Evolutionary conservation across 495 filamentous ascomycete genomes (phyloP).

Genomic region (Cryomyces minteri): DNA sequence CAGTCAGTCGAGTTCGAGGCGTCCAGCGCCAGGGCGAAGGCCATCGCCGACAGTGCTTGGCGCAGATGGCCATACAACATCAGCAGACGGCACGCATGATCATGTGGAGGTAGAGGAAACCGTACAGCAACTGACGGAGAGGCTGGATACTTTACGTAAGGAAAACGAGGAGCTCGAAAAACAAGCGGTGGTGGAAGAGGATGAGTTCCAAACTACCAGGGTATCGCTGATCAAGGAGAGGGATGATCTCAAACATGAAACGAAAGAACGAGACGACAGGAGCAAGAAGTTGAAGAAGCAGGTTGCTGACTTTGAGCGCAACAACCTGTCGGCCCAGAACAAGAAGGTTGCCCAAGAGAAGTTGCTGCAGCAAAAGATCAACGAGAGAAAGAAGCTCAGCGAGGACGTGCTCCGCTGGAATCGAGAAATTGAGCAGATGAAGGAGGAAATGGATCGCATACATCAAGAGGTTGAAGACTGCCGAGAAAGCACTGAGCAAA

Average conservation of each 20-base stretch:
- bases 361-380: slow-evolving; percentile 40
- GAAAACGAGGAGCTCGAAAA: slow-evolving; percentile 25
- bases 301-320: slow-evolving; percentile 58
- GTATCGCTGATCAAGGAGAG: slow-evolving; percentile 42
- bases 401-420: slow-evolving; percentile 41
- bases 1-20: slow-evolving; percentile 36
- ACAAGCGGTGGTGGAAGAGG: slow-evolving; percentile 40
- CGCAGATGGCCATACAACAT: slow-evolving; percentile 27
- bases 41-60: slow-evolving; percentile 54
- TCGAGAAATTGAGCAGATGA: slow-evolving; percentile 31
- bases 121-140: slow-evolving; percentile 30
- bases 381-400: slow-evolving; percentile 40
- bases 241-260: slow-evolving; percentile 50
- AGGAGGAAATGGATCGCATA: slow-evolving; percentile 26
- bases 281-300: slow-evolving; percentile 69
- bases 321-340: slow-evolving; percentile 69
- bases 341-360: slow-evolving; percentile 61
- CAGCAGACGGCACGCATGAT: slow-evolving; percentile 22
- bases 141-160: slow-evolving; percentile 14
- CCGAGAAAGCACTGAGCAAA: slow-evolving; percentile 25
- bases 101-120: slow-evolving; percentile 39
- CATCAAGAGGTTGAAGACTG: slow-evolving; percentile 28
- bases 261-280: slow-evolving; percentile 72
- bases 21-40: slow-evolving; percentile 52
- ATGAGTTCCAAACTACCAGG: slow-evolving; percentile 50